Evolutionary conservation across 140 eudicot genomes (phyloP).

Genomic region (Cichorium intybus): DNA sequence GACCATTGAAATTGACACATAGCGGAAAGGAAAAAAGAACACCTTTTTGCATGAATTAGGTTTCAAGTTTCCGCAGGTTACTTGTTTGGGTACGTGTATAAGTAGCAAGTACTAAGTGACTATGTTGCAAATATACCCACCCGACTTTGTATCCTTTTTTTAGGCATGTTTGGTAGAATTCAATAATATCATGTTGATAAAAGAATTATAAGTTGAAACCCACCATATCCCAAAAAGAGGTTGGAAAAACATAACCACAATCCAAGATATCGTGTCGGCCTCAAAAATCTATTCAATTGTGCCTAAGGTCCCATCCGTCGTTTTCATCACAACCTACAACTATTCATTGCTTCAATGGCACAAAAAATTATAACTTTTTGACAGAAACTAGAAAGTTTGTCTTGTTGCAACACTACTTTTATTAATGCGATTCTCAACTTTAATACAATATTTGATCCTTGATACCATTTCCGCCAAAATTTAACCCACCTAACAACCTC

Average conservation of each 20-base stretch:
- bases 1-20: background rate
- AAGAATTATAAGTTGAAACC: background rate
- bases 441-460: conserved; percentile 16
- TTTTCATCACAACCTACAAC: too few relatives aligned
- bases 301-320: too few relatives aligned
- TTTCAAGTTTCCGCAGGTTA: background rate
- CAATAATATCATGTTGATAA: background rate
- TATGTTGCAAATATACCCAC: conserved; percentile 6
- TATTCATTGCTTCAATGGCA: too few relatives aligned
- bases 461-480: conserved; percentile 35
- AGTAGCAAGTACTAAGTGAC: background rate
- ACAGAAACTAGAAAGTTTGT: too few relatives aligned
- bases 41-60: too few relatives aligned
- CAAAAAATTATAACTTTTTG: too few relatives aligned
- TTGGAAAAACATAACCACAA: background rate
- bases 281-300: background rate
- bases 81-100: background rate
- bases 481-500: conserved; percentile 28
- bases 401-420: too few relatives aligned
- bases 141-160: background rate
- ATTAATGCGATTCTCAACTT: background rate
- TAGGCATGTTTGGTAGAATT: conserved; percentile 6
- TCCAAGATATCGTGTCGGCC: background rate
- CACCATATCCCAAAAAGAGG: background rate
- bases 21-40: background rate